These are phyloP conservation scores for Tetragonia tetragonoides DNA, from an alignment of 148 eudicot genomes.

Conservation along the genomic window DNA sequence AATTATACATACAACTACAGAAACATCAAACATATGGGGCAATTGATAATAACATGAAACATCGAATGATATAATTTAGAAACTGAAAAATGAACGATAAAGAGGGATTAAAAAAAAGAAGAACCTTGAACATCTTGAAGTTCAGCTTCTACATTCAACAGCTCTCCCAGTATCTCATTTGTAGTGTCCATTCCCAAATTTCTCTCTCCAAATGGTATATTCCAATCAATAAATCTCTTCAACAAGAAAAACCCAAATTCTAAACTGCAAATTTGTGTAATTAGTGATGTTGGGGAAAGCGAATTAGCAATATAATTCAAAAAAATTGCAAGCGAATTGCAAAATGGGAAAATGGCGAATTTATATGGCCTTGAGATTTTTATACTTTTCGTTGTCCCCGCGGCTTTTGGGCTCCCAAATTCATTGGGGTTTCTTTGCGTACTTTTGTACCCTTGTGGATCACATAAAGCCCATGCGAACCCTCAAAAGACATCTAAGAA, in stretches of 20 bases:
- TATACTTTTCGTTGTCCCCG: neutral
- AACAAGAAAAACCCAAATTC: neutral
- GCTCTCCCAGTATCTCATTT: slow-evolving; percentile 52
- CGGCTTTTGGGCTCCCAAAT: neutral
- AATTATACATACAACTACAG: neutral
- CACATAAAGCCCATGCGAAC: neutral
- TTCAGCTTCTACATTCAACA: slow-evolving; percentile 61
- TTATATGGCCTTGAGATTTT: neutral
- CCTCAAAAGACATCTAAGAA: neutral
- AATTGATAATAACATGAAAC: neutral
- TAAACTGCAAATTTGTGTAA: neutral
- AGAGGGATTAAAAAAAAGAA: neutral
- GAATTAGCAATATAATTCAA: neutral
- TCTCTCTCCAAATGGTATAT: neutral
- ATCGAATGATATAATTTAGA: neutral
- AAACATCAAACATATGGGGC: neutral
- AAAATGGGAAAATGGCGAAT: neutral
- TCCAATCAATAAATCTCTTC: neutral
- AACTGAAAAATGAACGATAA: neutral
- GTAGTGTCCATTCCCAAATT: slow-evolving; percentile 33
- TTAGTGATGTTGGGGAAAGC: neutral
- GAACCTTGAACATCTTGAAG: slow-evolving; percentile 79
- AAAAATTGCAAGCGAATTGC: neutral
- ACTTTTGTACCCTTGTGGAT: neutral
- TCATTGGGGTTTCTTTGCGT: neutral